Evolutionary conservation across 768 basidiomycete species (phyloP).

Genomic region (Termitomyces sp.): DNA sequence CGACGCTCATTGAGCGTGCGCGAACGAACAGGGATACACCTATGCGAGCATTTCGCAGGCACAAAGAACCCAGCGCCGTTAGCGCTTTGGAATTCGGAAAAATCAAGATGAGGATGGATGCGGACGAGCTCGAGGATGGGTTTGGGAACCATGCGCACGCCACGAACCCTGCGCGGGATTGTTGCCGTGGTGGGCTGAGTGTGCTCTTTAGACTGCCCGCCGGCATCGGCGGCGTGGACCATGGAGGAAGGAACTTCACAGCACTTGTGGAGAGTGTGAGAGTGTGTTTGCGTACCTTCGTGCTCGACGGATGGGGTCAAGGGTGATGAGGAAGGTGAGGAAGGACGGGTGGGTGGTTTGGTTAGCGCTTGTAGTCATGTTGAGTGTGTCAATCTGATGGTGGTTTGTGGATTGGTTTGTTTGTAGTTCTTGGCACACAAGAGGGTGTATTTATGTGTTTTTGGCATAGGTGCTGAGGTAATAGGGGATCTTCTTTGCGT

Average conservation of each 20-base stretch:
- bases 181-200: not conserved
- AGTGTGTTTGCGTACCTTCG: not conserved
- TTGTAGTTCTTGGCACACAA: not conserved
- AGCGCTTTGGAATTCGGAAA: not conserved
- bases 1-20: slow-evolving; percentile 4
- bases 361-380: not conserved
- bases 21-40: not conserved
- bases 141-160: not conserved
- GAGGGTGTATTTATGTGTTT: not conserved
- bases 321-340: no score
- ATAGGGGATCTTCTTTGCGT: not conserved
- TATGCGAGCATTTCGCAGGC: not conserved
- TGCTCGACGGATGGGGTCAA: not conserved
- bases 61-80: not conserved
- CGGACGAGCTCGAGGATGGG: not conserved
- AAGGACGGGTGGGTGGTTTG: not conserved
- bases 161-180: not conserved
- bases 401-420: not conserved
- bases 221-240: not conserved
- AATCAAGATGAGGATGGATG: not conserved
- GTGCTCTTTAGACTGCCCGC: slow-evolving; percentile 7
- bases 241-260: not conserved
- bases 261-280: not conserved
- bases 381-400: not conserved
- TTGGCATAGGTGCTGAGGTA: not conserved